Conservation (phyloP, 1,139 yeast genomes). For the Dujonia santamariae region DNA sequence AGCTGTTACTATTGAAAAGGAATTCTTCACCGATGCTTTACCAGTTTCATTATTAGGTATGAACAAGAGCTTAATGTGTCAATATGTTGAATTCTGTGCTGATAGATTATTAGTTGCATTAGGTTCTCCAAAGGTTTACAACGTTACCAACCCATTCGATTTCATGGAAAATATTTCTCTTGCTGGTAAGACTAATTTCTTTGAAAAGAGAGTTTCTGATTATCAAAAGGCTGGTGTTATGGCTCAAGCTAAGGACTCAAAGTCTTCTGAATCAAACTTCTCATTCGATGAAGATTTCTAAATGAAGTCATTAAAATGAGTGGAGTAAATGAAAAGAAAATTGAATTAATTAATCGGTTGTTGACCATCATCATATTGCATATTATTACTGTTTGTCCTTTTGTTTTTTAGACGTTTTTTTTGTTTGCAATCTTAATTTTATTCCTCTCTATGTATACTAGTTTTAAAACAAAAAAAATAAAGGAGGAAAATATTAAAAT, state of each 20-base stretch:
- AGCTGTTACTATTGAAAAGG: slow-evolving; percentile 93
- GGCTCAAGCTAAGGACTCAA: slow-evolving; percentile 44
- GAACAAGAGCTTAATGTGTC: slow-evolving; percentile 91
- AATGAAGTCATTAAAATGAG: no score
- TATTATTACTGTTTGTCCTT: no score
- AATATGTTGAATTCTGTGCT: slow-evolving; percentile 96
- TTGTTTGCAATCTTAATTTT: no score
- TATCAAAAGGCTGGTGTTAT: slow-evolving; percentile 99
- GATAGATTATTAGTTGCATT: slow-evolving; percentile 87
- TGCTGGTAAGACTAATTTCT: slow-evolving; percentile 98
- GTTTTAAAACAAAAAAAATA: no score
- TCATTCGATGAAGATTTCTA: slow-evolving; percentile 51
- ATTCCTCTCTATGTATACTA: no score
- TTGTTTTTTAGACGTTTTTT: no score
- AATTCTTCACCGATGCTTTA: slow-evolving; percentile 89
- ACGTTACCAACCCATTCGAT: slow-evolving; percentile 91
- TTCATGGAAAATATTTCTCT: slow-evolving; percentile 97
- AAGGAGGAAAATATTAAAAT: no score
- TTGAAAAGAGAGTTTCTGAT: slow-evolving; percentile 98
- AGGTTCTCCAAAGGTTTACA: slow-evolving; percentile 87
- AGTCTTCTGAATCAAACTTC: slow-evolving; percentile 31
- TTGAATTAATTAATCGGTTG: no score
- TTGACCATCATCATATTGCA: no score
- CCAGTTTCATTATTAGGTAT: slow-evolving; percentile 91
- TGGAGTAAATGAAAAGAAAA: no score